Evolutionary conservation across 768 basidiomycete species (phyloP), one percentile per base, ranked within the genome.

Genomic region (Mycena metata): DNA sequence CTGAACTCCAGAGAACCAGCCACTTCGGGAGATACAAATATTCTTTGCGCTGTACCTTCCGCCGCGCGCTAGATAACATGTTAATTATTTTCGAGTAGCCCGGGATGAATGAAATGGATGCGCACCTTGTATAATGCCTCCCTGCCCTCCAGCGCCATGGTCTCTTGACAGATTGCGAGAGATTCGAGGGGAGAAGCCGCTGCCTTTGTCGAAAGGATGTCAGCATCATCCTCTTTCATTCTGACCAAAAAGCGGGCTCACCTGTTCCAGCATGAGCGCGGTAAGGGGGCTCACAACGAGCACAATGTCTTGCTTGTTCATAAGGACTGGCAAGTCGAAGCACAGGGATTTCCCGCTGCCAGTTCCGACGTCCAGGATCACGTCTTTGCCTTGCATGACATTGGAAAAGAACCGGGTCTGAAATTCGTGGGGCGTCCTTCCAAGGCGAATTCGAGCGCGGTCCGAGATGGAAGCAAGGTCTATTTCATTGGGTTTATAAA

Each of bases 341-440:
- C 63, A 64, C 19, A 56, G 23, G 2, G 63, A 64, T 24, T 64
- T 64, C 13, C 63, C 63, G 15, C 63, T 57, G n/a, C 63, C 63
- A 9, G 63, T 64, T 17, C 63, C 54, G 43, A 55, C 23, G 36
- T 64, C 63, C 35, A 57, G 19, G 6, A 64, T 24, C 13, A 64
- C 24, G 33, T 64, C 54, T 1, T 21, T 43, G n/a, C 63, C 63
- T 30, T 64, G 45, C 54, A 64, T 64, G 54, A 64, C 63, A 54
- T 56, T 56, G 43, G 45, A 56, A n/a, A 56, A 56, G 10, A 64
- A 64, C 7, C 19, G 15, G 17, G 0, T 46, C 15, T 64, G 63
- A 16, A 56, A 56, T 21, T 10, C 17, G 11, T 64, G n/a, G 10
- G 63, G 63, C 7, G 46, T 56, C 63, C 49, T 64, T 16, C 54